Base-by-base conservation (phyloP, 306 rosid species). In the Benincasa hispida region DNA sequence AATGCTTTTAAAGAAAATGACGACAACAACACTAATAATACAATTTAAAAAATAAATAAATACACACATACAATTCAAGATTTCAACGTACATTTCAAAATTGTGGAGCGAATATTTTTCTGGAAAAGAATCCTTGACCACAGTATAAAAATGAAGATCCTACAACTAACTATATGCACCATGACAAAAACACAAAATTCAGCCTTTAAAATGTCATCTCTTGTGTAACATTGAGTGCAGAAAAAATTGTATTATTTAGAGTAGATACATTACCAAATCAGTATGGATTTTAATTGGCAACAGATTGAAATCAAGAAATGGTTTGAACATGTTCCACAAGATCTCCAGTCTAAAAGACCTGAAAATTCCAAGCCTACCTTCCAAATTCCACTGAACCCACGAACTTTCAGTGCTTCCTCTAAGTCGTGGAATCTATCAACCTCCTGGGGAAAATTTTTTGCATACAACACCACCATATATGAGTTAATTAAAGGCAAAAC, bases 331-430 rank as follows among this genome's bases (percentile, higher is more conserved):
- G 77, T 18, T 73, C 62, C 11, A 35, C 65, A 30, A 1, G 22
- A 21, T 76, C 48, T 76, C 18, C 72, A 22, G 30, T 76, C 19
- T 45, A 53, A 21, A 25, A 58, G 27, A 56, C 34, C 57, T 24
- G 80, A 37, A 21, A 63, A 83, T 62, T 73, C 72, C 56, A 59
- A 82, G 73, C 89, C 11, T 80, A 94, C 97, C 97, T 91, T 92
- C 97, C 97, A 92, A 79, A 84, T 82, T 83, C 99, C 97, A 61
- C 32, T 79, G 84, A 89, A 91, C 60, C 99, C 99, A 80, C 82
- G 85, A 81, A 57, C 70, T 82, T 69, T 89, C 76, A 94, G 85
- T 74, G 86, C 90, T 80, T 94, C 95, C 76, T 78, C 90, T 58
- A 92, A 82, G 61, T 91, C 96, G 8, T 78, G 72, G 86, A 90